Evolutionary conservation across 2,329 filamentous ascomycete species (phyloP), one percentile per base, ranked within the genome.

Genomic region (Penicillium aurantiogriseum): DNA sequence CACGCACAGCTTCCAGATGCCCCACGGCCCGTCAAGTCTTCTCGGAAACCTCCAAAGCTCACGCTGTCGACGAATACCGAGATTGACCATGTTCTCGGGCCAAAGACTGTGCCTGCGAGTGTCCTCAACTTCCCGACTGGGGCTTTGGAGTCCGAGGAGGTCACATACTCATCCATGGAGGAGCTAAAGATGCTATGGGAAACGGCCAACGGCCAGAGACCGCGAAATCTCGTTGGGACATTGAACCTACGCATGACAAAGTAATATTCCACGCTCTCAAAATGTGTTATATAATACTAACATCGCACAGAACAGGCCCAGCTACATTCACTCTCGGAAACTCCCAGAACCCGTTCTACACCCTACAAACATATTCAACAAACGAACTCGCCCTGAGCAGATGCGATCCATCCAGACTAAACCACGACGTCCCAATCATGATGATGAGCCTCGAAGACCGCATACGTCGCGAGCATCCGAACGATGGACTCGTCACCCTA

Each of bases 101-200:
- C 74, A 3, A 76, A 73, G 50, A 77, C 76, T 11, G 76, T 78
- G 2, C 77, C 76, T 13, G 73, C 76, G 0, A 77, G 74, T 40
- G 68, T 79, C 5, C 57, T 76, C 50, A 71, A 77, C 56, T 77
- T 79, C 43, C 76, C 76, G 2, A 63, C 66, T 21, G 72, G 71
- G 15, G 63, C 68, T 29, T 64, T 75, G 44, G 74, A 74, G 27
- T 63, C 70, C n/a, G 66, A 68, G 13, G 70, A 69, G 38, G 59
- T 69, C 2, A 67, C 64, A n/a, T 76, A 76, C 50, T 77, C 77
- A 5, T 71, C 76, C 7, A 59, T 67, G 11, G 68, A 72, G 46
- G 75, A 79, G 39, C 66, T 80, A 10, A 68, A 69, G 44, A 69
- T 67, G 35, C 60, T 80, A 29, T 80, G 78, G 78, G 76, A 79